Evolutionary conservation across 495 filamentous ascomycete species (phyloP), one percentile per base, ranked within the genome.

Genomic region (Pyrenula aspistea): DNA sequence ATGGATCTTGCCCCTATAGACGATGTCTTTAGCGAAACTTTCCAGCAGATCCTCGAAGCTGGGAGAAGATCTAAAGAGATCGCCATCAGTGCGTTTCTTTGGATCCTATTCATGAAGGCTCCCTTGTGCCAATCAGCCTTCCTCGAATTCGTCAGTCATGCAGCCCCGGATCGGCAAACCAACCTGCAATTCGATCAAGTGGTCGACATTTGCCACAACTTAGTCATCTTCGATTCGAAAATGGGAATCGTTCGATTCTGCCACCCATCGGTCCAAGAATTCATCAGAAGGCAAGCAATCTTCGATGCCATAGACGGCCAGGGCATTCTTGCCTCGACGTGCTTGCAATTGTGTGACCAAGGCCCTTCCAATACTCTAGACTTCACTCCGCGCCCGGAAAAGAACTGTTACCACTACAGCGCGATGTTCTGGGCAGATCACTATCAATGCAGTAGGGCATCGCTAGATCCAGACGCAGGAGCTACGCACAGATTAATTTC

Each of bases 181-280:
- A 15, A 42, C 4, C 19, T 52, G 50, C 4, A 20, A 8, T 20
- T 52, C 10, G 50, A 52, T 24, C n/a, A 52, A 19, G 19, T 52
- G 4, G 19, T 52, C 19, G 50, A 20, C 4, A 52, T 52, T 10
- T 52, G 50, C 50, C 20, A 10, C 22, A 20, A 52, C 50, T 24
- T 52, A 10, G 19, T 52, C 22, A 24, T 52, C 10, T 10, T 52
- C 22, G 50, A 52, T 20, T 52, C 58, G 8, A 52, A 68, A 25
- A 22, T 57, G 21, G 56, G 65, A 20, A 60, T 63, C 2, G 69
- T 65, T 62, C 62, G 67, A 15, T 68, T 72, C 47, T 57, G 65
- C 0, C 68, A 70, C 60, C 51, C 68, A 0, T 70, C 66, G 0
- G 68, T 70, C 31, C 22, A 49, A 22, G 66, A 70, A 55, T 71